phyloP scores from a whole-genome alignment of 2,329 filamentous ascomycete species.

The Fusarium mundagurra region DNA sequence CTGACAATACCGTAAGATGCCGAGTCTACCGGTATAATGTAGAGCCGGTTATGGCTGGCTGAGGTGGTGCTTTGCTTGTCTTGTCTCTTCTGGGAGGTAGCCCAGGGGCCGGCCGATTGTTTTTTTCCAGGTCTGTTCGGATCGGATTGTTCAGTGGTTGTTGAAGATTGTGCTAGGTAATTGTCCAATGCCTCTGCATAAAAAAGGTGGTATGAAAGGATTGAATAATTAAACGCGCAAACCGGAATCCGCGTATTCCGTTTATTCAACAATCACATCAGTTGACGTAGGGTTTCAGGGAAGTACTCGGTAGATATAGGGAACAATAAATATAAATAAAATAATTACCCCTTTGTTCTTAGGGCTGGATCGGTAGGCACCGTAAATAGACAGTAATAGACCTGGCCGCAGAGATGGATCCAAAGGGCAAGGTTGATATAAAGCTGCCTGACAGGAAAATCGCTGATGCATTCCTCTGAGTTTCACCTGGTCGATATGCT shows the following conservation, averaged over 20 bases:
- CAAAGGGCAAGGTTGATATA: background rate
- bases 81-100: slow-evolving; percentile 5
- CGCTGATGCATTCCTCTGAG: background rate
- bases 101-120: slow-evolving; percentile 6
- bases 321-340: background rate
- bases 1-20: slow-evolving; percentile 26
- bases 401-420: background rate
- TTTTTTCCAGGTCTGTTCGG: background rate
- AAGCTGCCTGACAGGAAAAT: background rate
- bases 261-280: background rate
- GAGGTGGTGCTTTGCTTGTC: background rate
- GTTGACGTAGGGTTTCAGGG: background rate
- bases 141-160: background rate
- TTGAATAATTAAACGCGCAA: slow-evolving; percentile 7
- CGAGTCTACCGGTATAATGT: slow-evolving; percentile 22
- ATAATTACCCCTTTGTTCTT: background rate
- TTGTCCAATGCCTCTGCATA: slow-evolving; percentile 10
- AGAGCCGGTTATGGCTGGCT: slow-evolving; percentile 14
- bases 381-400: background rate
- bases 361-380: background rate
- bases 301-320: background rate
- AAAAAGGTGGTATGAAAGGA: background rate
- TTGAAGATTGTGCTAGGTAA: background rate
- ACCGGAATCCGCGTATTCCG: slow-evolving; percentile 13
- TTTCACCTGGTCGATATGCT: slow-evolving; percentile 10